These are phyloP conservation scores for Somion occarium DNA, from an alignment of 1,284 basidiomycete species.

Conservation along the genomic window DNA sequence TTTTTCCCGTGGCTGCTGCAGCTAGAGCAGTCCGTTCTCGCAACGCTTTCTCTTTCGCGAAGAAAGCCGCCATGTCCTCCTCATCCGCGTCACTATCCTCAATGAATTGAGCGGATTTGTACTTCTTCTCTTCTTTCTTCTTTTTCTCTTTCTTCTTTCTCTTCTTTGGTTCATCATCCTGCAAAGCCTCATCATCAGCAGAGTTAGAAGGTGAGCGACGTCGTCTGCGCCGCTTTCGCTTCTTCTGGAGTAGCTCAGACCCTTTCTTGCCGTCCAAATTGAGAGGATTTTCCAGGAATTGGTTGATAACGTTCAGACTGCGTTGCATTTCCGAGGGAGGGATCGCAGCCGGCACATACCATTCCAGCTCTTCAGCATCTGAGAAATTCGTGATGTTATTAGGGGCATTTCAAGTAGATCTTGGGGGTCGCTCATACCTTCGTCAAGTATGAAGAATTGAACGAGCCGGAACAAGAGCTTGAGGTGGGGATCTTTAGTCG, in stretches of 20 bases:
- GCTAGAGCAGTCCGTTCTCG: slow-evolving; percentile 45
- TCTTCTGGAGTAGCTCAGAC: slow-evolving; percentile 62
- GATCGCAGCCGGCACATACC: slow-evolving; percentile 73
- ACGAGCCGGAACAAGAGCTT: slow-evolving; percentile 79
- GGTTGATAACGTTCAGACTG: slow-evolving; percentile 66
- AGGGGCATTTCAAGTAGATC: neutral
- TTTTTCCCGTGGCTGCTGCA: slow-evolving; percentile 40
- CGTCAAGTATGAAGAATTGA: slow-evolving; percentile 56
- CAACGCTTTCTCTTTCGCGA: slow-evolving; percentile 64
- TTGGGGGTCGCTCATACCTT: slow-evolving; percentile 39
- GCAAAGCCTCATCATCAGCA: slow-evolving; percentile 31
- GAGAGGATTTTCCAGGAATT: slow-evolving; percentile 71
- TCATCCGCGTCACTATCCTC: slow-evolving; percentile 83
- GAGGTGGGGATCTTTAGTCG: slow-evolving; percentile 70
- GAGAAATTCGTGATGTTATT: slow-evolving; percentile 12
- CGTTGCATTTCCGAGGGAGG: slow-evolving; percentile 59
- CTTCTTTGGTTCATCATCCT: slow-evolving; percentile 39
- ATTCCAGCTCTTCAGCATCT: slow-evolving; percentile 72
- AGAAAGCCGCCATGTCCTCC: slow-evolving; percentile 73
- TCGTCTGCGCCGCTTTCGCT: slow-evolving; percentile 43
- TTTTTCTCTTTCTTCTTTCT: slow-evolving; percentile 47
- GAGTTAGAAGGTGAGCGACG: slow-evolving; percentile 42
- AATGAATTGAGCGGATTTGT: slow-evolving; percentile 89
- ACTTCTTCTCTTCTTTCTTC: slow-evolving; percentile 67
- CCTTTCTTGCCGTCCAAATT: slow-evolving; percentile 73